A percentile compares a stretch with the other conserved stretches of the same genome.
Conservation (phyloP, 495 filamentous ascomycete species). For the Aspergillus funiculosus region DNA sequence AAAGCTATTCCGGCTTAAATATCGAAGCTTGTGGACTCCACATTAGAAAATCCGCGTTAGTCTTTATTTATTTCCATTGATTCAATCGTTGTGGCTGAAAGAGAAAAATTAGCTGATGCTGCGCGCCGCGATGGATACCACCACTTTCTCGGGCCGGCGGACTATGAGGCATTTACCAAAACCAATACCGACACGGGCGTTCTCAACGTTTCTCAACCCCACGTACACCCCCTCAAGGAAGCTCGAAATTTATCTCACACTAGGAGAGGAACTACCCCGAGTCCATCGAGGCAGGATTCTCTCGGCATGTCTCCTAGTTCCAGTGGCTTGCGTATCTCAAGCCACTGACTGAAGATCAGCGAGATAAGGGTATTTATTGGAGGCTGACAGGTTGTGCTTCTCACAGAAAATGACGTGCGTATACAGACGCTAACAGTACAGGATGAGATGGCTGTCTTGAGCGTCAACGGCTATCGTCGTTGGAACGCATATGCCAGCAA, state of each 20-base stretch:
- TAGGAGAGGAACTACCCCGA: slow-evolving; percentile 17
- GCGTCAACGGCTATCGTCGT: no score
- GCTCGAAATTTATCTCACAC: background rate
- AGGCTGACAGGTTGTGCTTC: no score
- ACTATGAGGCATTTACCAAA: slow-evolving; percentile 15
- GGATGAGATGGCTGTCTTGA: no score
- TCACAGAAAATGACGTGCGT: background rate
- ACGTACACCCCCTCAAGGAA: background rate
- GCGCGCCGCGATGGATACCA: no score
- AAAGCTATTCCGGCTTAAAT: background rate
- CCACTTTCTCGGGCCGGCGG: background rate
- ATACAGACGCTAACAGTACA: no score
- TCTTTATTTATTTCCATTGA: no score
- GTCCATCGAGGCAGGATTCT: slow-evolving; percentile 2
- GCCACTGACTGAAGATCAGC: slow-evolving; percentile 1
- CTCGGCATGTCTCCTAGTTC: no score
- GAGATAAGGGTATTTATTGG: background rate
- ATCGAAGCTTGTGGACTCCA: background rate
- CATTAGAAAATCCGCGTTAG: background rate
- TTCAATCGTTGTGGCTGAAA: no score
- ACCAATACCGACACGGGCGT: slow-evolving; percentile 3
- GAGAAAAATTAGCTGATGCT: background rate
- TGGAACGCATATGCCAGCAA: no score
- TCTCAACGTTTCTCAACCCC: slow-evolving; percentile 2
- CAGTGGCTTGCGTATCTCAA: slow-evolving; percentile 1